Evolutionary conservation across 306 rosid genomes (phyloP).

Genomic region (Rosa chinensis): DNA sequence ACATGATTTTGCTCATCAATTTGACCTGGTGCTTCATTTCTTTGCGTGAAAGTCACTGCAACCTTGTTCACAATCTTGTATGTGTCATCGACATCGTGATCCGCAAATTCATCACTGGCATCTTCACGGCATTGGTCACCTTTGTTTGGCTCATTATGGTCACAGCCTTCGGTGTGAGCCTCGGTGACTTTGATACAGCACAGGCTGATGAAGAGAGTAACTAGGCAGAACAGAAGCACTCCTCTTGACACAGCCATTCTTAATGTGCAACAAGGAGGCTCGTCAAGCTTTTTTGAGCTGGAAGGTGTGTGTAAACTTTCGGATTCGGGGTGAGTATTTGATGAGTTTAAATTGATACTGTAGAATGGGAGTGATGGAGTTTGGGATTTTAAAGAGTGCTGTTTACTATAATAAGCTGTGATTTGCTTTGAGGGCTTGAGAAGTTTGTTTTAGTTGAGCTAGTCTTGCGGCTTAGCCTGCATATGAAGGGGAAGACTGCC

Average conservation of each 20-base stretch:
- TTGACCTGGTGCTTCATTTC: neutral
- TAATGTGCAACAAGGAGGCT: neutral
- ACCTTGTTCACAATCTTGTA: slow-evolving; percentile 34
- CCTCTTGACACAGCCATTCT: slow-evolving; percentile 38
- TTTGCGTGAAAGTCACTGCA: neutral
- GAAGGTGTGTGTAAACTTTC: neutral
- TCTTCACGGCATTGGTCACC: slow-evolving; percentile 38
- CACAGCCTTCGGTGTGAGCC: neutral
- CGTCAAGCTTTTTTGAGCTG: neutral
- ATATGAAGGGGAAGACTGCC: slow-evolving; percentile 1
- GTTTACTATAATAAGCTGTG: slow-evolving; percentile 29
- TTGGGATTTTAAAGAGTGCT: slow-evolving; percentile 12
- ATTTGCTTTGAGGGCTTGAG: neutral
- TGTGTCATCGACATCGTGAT: slow-evolving; percentile 44
- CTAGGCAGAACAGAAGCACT: slow-evolving; percentile 22
- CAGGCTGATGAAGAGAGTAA: slow-evolving; percentile 31
- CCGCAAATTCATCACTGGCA: neutral
- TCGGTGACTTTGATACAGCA: slow-evolving; percentile 21
- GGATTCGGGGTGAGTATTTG: neutral
- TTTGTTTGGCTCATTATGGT: neutral
- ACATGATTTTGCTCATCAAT: neutral
- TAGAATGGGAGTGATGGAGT: slow-evolving; percentile 1
- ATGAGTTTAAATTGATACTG: neutral
- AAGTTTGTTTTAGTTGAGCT: slow-evolving; percentile 35
- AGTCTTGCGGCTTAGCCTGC: slow-evolving; percentile 27